Evolutionary conservation across 2,329 filamentous ascomycete genomes (phyloP).

Genomic region (Xylariaceae sp.): DNA sequence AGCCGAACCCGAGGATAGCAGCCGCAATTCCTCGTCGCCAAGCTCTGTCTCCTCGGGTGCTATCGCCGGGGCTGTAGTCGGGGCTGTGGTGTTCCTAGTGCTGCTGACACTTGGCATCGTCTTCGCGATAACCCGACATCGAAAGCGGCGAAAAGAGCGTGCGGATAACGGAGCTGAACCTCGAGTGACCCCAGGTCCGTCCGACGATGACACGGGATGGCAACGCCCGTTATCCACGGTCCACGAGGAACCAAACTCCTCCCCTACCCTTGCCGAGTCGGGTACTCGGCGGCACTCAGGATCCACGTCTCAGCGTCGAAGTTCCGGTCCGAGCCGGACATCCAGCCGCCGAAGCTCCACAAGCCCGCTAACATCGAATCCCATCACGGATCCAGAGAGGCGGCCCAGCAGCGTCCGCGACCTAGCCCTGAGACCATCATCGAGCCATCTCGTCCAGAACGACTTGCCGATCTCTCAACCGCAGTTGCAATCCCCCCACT

Average conservation of each 20-base stretch:
- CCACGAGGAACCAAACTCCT: slow-evolving; percentile 20
- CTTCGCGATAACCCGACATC: not conserved
- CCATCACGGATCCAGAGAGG: too few relatives aligned
- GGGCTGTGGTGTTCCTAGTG: not conserved
- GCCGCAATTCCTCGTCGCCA: not conserved
- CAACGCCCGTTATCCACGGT: slow-evolving; percentile 24
- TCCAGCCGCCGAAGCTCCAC: too few relatives aligned
- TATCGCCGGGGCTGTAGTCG: slow-evolving; percentile 11
- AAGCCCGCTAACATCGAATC: too few relatives aligned
- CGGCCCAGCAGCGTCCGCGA: too few relatives aligned
- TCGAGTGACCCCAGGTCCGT: not conserved
- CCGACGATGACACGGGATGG: not conserved
- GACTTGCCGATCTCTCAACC: too few relatives aligned
- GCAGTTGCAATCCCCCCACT: not conserved
- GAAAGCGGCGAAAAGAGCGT: not conserved
- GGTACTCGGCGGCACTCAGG: not conserved
- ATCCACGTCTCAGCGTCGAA: not conserved
- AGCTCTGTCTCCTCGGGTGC: not conserved
- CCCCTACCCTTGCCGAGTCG: not conserved
- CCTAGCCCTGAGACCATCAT: too few relatives aligned
- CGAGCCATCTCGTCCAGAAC: too few relatives aligned
- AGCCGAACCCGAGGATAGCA: not conserved
- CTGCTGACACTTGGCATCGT: not conserved
- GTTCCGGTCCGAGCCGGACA: too few relatives aligned
- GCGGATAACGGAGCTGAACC: too few relatives aligned